Evolutionary conservation across 148 eudicot species (phyloP), one percentile per base, ranked within the genome.

Genomic region (Spergularia marina): DNA sequence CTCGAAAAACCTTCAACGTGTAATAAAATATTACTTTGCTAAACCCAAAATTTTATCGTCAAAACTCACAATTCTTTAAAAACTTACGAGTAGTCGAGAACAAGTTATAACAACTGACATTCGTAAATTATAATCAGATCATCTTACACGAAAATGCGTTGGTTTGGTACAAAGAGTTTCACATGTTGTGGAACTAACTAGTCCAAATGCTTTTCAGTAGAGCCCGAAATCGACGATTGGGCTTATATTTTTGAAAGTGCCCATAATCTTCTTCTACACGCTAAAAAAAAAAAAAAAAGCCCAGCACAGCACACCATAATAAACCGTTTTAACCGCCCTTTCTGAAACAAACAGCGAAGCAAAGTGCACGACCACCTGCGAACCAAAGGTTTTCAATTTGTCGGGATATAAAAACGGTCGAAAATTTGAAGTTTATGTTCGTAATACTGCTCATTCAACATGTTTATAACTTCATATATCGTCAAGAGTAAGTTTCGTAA

Each of bases 181-280:
- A 2, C 36, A 30, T 30, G 2, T 30, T 30, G 36, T 30, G 36
- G 2, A 6, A 44, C 8, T 44, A 44, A 44, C 49, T 9, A 44
- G 49, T 44, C 49, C 49, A 44, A 44, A 44, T 44, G 49, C 10
- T 44, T 44, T 9, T 6, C 49, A 44, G 49, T 30, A 30, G 36
- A 60, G 69, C 69, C 69, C 69, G 6, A 14, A 39, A 40, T 10
- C 51, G 8, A 17, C 17, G 14, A 65, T 65, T 65, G 69, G 69
- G 69, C 69, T 65, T 1, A 23, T 23, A 18, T 23, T 2, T 2
- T 34, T 8, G 65, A 12, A 60, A 7, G 39, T 21, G 65, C 63
- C 63, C 63, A 23, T 59, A 21, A n/a, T 57, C 6, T n/a, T 30
- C 36, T 30, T 30, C 36, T 30, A 30, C 36, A 30, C 2, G 36